Percentiles rank a stretch among this genome's conserved stretches.
These are phyloP conservation scores for Ceratocystis ficicola DNA, from an alignment of 2,329 filamentous ascomycete species.

Conservation along the genomic window DNA sequence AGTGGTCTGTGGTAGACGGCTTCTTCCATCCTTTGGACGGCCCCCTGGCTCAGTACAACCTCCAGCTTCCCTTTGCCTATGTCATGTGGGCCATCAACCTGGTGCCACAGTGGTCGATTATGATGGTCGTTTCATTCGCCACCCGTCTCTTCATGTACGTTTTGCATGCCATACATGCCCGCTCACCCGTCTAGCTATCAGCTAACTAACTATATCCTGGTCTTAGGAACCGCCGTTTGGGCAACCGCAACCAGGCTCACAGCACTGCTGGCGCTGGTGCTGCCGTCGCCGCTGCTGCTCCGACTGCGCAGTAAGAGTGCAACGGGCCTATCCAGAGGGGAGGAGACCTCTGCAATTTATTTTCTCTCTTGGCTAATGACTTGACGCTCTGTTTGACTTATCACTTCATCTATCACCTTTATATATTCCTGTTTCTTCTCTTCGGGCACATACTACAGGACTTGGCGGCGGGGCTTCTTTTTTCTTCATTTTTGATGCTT, in stretches of 20 bases:
- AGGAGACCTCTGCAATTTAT: neutral
- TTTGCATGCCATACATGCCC: neutral
- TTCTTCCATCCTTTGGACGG: conserved; percentile 69
- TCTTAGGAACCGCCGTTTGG: conserved; percentile 17
- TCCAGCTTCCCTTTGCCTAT: conserved; percentile 55
- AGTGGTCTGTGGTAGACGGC: conserved; percentile 42
- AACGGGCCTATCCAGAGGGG: neutral
- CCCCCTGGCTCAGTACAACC: conserved; percentile 46
- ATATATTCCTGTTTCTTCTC: conserved; percentile 18
- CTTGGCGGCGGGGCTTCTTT: conserved; percentile 7
- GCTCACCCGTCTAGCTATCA: neutral
- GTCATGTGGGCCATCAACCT: conserved; percentile 53
- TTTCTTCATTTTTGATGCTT: conserved; percentile 22
- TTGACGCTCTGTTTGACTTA: conserved; percentile 3
- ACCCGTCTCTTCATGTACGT: conserved; percentile 67
- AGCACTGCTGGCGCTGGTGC: conserved; percentile 24
- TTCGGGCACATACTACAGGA: conserved; percentile 24
- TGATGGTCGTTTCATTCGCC: conserved; percentile 61
- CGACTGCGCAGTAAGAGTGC: neutral
- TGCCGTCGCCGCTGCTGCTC: conserved; percentile 4
- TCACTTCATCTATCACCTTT: conserved; percentile 16
- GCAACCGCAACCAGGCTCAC: conserved; percentile 3
- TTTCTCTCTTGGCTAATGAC: conserved; percentile 4
- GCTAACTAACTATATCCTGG: neutral
- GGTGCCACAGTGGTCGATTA: conserved; percentile 63